A percentile compares a stretch with the other conserved stretches of the same genome.
Evolutionary conservation across 345 rosid genomes (phyloP).

Genomic region (Gossypium mustelinum): DNA sequence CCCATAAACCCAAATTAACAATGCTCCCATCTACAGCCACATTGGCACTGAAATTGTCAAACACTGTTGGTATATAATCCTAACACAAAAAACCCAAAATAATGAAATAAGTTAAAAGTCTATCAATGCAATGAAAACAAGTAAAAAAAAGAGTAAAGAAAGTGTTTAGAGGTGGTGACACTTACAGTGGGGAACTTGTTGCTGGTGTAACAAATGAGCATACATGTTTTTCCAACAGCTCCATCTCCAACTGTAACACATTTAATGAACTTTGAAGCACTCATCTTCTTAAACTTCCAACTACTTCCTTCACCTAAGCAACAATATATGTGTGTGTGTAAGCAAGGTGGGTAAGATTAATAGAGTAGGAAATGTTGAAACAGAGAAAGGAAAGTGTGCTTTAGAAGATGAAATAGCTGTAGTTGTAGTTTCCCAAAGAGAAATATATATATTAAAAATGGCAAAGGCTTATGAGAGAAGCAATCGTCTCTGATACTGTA

Average conservation of each 20-base stretch:
- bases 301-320: slow-evolving; percentile 16
- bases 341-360: slow-evolving; percentile 15
- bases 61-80: slow-evolving; percentile 97
- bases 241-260: slow-evolving; percentile 99
- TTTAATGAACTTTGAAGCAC: slow-evolving; percentile 94
- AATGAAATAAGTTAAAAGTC: neutral
- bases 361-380: slow-evolving; percentile 3
- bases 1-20: slow-evolving; percentile 97
- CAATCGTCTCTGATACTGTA: slow-evolving; percentile 9
- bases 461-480: slow-evolving; percentile 20
- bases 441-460: slow-evolving; percentile 11
- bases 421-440: slow-evolving; percentile 11
- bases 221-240: slow-evolving; percentile 99
- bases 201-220: slow-evolving; percentile 98
- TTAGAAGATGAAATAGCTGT: slow-evolving; percentile 2
- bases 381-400: slow-evolving; percentile 15
- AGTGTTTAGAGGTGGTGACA: neutral
- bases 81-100: slow-evolving; percentile 23
- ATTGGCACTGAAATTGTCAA: slow-evolving; percentile 98
- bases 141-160: neutral
- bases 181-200: slow-evolving; percentile 98
- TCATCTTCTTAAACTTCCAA: slow-evolving; percentile 41
- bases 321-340: neutral
- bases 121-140: neutral
- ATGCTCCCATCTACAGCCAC: slow-evolving; percentile 89